Conservation (phyloP, 352 stramenopile species). For the Saprolegnia parasitica region DNA sequence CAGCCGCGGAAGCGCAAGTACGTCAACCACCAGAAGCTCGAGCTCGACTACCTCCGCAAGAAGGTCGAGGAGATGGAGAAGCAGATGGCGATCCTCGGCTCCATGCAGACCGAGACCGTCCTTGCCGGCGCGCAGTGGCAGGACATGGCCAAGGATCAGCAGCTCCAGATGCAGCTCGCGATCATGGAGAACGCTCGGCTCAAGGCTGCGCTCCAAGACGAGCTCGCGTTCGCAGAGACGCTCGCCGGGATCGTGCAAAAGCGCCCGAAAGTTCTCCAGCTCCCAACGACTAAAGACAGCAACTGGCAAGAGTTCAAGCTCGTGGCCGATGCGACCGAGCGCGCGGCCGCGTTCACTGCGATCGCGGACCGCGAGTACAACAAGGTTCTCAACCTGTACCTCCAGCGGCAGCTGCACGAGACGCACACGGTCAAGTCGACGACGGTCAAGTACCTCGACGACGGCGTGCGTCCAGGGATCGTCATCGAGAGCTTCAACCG, state of each 20-base stretch:
- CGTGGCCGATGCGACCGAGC: constrained; percentile 12
- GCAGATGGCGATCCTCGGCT: constrained; percentile 25
- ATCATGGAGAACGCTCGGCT: constrained; percentile 26
- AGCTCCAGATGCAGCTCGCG: constrained; percentile 17
- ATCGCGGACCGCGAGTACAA: constrained; percentile 28
- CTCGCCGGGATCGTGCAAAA: constrained; percentile 23
- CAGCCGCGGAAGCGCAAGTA: constrained; percentile 24
- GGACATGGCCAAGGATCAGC: constrained; percentile 21
- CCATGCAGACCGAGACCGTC: constrained; percentile 11
- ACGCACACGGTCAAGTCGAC: constrained; percentile 22
- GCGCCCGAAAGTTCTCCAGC: constrained; percentile 17
- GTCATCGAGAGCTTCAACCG: constrained; percentile 29
- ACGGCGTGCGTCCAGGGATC: constrained; percentile 19
- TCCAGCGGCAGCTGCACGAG: neutral
- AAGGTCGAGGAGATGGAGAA: constrained; percentile 24
- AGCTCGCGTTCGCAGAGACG: constrained; percentile 25
- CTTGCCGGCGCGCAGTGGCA: constrained; percentile 16
- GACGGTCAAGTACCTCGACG: constrained; percentile 28
- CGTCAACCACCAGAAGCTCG: constrained; percentile 27
- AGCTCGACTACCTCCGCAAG: constrained; percentile 26
- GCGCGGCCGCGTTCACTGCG: constrained; percentile 3
- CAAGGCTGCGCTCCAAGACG: constrained; percentile 19
- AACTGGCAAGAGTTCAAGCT: constrained; percentile 24
- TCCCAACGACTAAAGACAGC: constrained; percentile 16
- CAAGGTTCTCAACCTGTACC: constrained; percentile 9